phyloP scores from a whole-genome alignment of 2,329 filamentous ascomycete genomes.

The Penicillium nordicum region DNA sequence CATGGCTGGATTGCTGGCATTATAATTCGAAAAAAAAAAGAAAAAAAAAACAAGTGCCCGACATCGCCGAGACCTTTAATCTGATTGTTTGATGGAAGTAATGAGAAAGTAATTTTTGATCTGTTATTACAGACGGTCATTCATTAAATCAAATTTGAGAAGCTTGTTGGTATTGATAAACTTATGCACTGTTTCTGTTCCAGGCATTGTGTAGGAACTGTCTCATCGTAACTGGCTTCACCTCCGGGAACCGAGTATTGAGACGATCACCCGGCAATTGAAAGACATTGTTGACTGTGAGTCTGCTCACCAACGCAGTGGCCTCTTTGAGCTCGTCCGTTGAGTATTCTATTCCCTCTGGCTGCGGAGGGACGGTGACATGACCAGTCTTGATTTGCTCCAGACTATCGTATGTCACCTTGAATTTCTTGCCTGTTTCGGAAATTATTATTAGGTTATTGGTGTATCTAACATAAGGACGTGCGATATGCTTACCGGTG shows the following conservation, averaged over 20 bases:
- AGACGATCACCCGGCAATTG: constrained; percentile 25
- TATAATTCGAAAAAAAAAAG: neutral
- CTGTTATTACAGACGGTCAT: neutral
- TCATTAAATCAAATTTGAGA: neutral
- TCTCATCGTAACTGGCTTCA: constrained; percentile 23
- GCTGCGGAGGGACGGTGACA: constrained; percentile 33
- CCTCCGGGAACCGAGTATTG: constrained; percentile 22
- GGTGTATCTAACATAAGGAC: neutral
- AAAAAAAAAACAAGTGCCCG: neutral
- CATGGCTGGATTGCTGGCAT: neutral
- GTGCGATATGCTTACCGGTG: constrained; percentile 32
- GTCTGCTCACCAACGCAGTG: constrained; percentile 28
- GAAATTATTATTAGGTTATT: neutral
- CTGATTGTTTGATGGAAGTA: neutral
- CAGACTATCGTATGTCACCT: constrained; percentile 34
- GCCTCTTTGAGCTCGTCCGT: constrained; percentile 25
- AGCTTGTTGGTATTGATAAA: neutral
- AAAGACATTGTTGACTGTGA: constrained; percentile 30
- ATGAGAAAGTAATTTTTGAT: neutral
- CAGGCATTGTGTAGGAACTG: constrained; percentile 23
- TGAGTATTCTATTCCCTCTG: constrained; percentile 15
- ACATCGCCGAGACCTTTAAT: neutral
- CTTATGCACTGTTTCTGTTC: constrained; percentile 3
- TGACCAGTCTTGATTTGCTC: constrained; percentile 34
- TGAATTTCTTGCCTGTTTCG: constrained; percentile 32